These are phyloP conservation scores for Sambucus nigra DNA, from an alignment of 129 eudicot species.

Conservation along the genomic window DNA sequence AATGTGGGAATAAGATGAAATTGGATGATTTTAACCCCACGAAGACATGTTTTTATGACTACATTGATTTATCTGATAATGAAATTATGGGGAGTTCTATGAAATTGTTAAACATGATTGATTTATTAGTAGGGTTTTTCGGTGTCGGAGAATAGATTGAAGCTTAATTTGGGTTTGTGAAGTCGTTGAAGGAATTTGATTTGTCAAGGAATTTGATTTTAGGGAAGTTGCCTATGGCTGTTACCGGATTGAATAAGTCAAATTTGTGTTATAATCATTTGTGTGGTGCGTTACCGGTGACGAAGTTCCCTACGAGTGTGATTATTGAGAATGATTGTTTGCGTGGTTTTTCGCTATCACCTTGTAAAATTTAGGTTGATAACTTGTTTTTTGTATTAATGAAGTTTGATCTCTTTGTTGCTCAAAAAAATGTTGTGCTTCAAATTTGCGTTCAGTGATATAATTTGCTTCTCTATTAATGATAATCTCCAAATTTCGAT, in stretches of 20 bases:
- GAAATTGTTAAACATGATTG: constrained; percentile 22
- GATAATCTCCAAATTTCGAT: no score
- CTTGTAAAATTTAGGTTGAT: constrained; percentile 33
- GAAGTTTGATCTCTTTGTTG: no score
- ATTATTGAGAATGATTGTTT: constrained; percentile 40
- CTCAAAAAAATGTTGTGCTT: no score
- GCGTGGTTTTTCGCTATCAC: constrained; percentile 41
- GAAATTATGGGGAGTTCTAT: constrained; percentile 41
- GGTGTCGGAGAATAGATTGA: constrained; percentile 34
- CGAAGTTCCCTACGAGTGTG: constrained; percentile 30
- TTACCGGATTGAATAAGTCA: constrained; percentile 22
- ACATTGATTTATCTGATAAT: constrained; percentile 49
- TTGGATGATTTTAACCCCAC: constrained; percentile 38
- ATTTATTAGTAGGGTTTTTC: constrained; percentile 33
- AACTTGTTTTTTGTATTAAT: no score
- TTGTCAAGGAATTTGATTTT: constrained; percentile 31
- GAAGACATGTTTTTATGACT: constrained; percentile 43
- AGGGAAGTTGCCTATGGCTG: constrained; percentile 32
- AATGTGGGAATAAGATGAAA: constrained; percentile 51
- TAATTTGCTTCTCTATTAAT: no score
- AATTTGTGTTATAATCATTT: constrained; percentile 35
- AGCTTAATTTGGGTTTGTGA: constrained; percentile 27
- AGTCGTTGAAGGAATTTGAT: constrained; percentile 44
- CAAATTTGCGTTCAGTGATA: no score
- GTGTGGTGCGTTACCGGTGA: constrained; percentile 38